These are phyloP conservation scores for Pythium apleroticum DNA, from an alignment of 352 stramenopile genomes.

Conservation along the genomic window DNA sequence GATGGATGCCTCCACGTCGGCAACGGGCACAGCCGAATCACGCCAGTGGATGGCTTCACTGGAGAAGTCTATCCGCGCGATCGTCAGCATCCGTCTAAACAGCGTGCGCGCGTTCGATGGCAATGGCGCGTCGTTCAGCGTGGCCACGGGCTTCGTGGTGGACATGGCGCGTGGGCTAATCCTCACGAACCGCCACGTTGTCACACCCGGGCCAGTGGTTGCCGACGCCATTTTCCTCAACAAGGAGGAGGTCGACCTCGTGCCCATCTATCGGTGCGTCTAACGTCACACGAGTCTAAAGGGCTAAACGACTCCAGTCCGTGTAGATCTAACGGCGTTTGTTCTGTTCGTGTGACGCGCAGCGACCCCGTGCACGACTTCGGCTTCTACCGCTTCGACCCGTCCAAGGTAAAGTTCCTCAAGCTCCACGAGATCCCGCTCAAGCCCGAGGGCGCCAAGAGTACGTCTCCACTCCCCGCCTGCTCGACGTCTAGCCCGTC, in stretches of 20 bases:
- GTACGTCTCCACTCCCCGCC: slow-evolving; percentile 21
- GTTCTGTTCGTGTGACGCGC: not conserved
- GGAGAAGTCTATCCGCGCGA: slow-evolving; percentile 71
- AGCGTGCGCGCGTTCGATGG: slow-evolving; percentile 88
- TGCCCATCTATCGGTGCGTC: slow-evolving; percentile 82
- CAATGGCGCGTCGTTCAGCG: slow-evolving; percentile 82
- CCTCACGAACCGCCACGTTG: slow-evolving; percentile 92
- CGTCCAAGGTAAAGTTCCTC: slow-evolving; percentile 86
- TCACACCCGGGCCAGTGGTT: slow-evolving; percentile 84
- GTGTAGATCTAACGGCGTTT: not conserved
- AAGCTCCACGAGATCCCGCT: slow-evolving; percentile 87
- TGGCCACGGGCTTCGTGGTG: slow-evolving; percentile 92
- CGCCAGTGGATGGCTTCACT: slow-evolving; percentile 73
- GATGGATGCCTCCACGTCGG: slow-evolving; percentile 25
- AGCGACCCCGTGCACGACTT: slow-evolving; percentile 93
- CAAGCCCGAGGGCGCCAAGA: slow-evolving; percentile 77
- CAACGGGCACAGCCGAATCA: slow-evolving; percentile 45
- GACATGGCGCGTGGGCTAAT: slow-evolving; percentile 87
- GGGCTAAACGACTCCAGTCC: not conserved
- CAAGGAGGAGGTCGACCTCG: slow-evolving; percentile 92
- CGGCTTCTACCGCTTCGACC: slow-evolving; percentile 90
- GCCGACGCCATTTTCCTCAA: slow-evolving; percentile 93
- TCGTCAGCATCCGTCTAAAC: slow-evolving; percentile 86
- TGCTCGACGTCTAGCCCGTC: not conserved
- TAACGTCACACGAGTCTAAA: not conserved